Evolutionary conservation across 805 yeast genomes (phyloP).

Genomic region (Metschnikowia henanensis): DNA sequence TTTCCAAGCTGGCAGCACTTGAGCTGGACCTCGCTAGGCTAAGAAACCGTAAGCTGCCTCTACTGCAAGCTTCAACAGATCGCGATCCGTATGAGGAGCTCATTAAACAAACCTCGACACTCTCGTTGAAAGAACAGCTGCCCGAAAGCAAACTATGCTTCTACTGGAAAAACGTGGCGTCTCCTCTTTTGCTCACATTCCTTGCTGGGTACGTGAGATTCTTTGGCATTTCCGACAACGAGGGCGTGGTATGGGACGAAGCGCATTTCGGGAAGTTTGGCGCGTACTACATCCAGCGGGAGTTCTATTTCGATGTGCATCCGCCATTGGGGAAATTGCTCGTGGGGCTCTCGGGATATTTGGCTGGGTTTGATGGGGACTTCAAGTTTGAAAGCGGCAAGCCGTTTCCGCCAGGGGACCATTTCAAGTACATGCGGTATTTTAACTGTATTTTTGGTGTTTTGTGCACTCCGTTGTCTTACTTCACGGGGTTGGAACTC

Average conservation of each 20-base stretch:
- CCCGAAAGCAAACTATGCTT: background rate
- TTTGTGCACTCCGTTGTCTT: constrained; percentile 67
- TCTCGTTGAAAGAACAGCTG: constrained; percentile 12
- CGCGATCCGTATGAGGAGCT: constrained; percentile 15
- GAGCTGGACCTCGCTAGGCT: background rate
- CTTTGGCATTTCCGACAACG: constrained; percentile 56
- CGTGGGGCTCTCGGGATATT: constrained; percentile 81
- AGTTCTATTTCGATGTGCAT: constrained; percentile 94
- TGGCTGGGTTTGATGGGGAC: constrained; percentile 84
- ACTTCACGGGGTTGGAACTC: constrained; percentile 41
- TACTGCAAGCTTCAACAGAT: background rate
- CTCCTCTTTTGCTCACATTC: constrained; percentile 16
- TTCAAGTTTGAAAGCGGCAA: constrained; percentile 72
- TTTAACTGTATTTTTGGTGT: constrained; percentile 72
- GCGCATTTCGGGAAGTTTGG: constrained; percentile 98
- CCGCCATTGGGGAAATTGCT: constrained; percentile 97
- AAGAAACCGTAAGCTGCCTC: constrained; percentile 2
- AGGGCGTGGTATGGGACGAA: constrained; percentile 93
- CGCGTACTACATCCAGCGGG: constrained; percentile 81
- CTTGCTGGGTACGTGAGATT: constrained; percentile 45
- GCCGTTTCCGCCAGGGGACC: constrained; percentile 58
- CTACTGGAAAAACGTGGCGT: constrained; percentile 7
- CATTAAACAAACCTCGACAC: constrained; percentile 17
- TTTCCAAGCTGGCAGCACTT: background rate
- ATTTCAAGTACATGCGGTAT: constrained; percentile 65